phyloP scores from a whole-genome alignment of 2,329 filamentous ascomycete genomes.

The Pezicula rhizophila region DNA sequence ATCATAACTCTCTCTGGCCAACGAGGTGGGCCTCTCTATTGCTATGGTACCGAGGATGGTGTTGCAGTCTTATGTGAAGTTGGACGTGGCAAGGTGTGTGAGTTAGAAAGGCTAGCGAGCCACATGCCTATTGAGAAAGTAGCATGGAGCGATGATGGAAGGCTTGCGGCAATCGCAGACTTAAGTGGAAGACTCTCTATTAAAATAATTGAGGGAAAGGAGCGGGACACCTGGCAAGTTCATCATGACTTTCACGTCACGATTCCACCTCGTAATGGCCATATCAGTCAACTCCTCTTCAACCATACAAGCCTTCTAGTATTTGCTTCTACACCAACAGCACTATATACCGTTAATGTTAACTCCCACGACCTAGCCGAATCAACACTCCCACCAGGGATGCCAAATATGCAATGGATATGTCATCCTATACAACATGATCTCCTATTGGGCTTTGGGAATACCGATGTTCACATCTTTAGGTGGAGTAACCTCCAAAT shows the following conservation, averaged over 20 bases:
- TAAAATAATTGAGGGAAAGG: neutral
- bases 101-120: neutral
- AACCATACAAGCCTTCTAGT: neutral
- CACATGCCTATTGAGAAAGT: slow-evolving; percentile 1
- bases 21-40: neutral
- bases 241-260: neutral
- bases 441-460: neutral
- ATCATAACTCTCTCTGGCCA: neutral
- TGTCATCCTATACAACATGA: neutral
- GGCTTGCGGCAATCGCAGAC: neutral
- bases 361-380: neutral
- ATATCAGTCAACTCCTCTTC: slow-evolving; percentile 2
- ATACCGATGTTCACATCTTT: neutral
- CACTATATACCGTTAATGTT: neutral
- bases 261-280: neutral
- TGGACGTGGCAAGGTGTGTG: neutral
- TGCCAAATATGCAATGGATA: neutral
- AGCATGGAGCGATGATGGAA: slow-evolving; percentile 1
- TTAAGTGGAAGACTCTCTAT: neutral
- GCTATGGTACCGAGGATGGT: slow-evolving; percentile 1
- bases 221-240: neutral
- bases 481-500: neutral
- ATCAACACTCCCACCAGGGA: neutral
- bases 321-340: neutral
- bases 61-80: neutral